Percentiles rank a stretch among this genome's conserved stretches.
Conservation (phyloP, 1,284 basidiomycete species). For the Kwoniella shivajii region DNA sequence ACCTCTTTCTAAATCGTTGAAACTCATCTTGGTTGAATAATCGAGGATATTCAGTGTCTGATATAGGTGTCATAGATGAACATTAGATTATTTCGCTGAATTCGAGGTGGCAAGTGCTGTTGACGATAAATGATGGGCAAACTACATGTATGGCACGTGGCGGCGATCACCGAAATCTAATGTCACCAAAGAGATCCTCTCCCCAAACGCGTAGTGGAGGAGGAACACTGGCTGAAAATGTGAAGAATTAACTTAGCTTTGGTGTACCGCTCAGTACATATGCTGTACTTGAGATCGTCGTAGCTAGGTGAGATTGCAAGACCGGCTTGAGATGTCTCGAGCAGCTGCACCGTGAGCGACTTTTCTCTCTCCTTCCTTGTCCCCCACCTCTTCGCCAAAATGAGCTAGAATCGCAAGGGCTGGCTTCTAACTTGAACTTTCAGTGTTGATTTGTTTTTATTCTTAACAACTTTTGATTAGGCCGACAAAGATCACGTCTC, state of each 20-base stretch:
- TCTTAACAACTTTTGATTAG: not conserved
- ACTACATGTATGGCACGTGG: too few species aligned
- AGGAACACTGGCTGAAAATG: not conserved
- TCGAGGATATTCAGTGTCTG: not conserved
- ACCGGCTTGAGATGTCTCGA: constrained; percentile 3
- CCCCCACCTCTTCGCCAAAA: too few species aligned
- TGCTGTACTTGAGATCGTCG: not conserved
- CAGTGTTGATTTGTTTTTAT: not conserved
- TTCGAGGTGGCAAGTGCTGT: not conserved
- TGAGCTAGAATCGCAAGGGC: not conserved
- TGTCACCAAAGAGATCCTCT: not conserved
- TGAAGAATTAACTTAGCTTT: not conserved
- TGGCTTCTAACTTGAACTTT: not conserved
- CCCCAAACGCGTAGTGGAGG: not conserved
- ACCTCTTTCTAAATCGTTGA: constrained; percentile 58
- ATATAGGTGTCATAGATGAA: constrained; percentile 11
- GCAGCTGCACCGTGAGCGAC: constrained; percentile 4
- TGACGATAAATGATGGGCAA: too few species aligned
- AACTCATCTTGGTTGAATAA: constrained; percentile 50
- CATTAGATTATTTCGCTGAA: too few species aligned
- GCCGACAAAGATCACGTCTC: constrained; percentile 62
- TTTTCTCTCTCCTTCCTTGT: not conserved
- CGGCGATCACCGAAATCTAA: not conserved
- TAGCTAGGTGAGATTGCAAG: not conserved
- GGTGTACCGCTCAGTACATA: too few species aligned